phyloP scores from a whole-genome alignment of 257 asterid genomes.

The Parsonsia alboflavescens region DNA sequence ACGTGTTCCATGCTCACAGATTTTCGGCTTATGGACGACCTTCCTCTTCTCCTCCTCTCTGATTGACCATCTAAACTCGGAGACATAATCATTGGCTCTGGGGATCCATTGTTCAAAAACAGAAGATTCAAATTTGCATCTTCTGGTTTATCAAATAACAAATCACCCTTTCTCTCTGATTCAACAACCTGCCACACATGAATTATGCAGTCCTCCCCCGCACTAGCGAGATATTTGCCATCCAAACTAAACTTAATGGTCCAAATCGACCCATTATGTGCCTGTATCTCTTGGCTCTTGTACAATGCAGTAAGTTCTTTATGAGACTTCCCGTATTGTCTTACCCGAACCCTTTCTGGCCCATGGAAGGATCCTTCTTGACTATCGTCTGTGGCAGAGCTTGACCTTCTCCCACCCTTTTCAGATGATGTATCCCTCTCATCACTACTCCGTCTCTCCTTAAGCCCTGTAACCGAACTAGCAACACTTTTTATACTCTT shows the following conservation, averaged over 20 bases:
- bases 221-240: slow-evolving; percentile 95
- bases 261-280: slow-evolving; percentile 94
- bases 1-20: slow-evolving; percentile 74
- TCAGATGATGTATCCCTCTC: slow-evolving; percentile 96
- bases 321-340: slow-evolving; percentile 82
- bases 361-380: slow-evolving; percentile 86
- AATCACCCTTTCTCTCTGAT: slow-evolving; percentile 84
- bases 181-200: slow-evolving; percentile 91
- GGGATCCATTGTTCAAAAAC: slow-evolving; percentile 70
- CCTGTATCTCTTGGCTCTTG: slow-evolving; percentile 88
- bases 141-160: slow-evolving; percentile 61
- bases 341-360: slow-evolving; percentile 75
- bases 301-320: slow-evolving; percentile 83
- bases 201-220: slow-evolving; percentile 95
- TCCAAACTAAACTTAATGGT: slow-evolving; percentile 94
- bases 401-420: slow-evolving; percentile 92
- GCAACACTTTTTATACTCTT: slow-evolving; percentile 74
- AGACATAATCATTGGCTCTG: slow-evolving; percentile 65
- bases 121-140: slow-evolving; percentile 76
- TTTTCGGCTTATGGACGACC: slow-evolving; percentile 78
- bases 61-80: slow-evolving; percentile 64
- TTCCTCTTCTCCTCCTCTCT: slow-evolving; percentile 82
- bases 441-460: slow-evolving; percentile 83
- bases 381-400: slow-evolving; percentile 98
- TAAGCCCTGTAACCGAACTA: slow-evolving; percentile 60